Evolutionary conservation across 2,329 filamentous ascomycete species (phyloP), one percentile per base, ranked within the genome.

Genomic region (Phaeoacremonium minimum): DNA sequence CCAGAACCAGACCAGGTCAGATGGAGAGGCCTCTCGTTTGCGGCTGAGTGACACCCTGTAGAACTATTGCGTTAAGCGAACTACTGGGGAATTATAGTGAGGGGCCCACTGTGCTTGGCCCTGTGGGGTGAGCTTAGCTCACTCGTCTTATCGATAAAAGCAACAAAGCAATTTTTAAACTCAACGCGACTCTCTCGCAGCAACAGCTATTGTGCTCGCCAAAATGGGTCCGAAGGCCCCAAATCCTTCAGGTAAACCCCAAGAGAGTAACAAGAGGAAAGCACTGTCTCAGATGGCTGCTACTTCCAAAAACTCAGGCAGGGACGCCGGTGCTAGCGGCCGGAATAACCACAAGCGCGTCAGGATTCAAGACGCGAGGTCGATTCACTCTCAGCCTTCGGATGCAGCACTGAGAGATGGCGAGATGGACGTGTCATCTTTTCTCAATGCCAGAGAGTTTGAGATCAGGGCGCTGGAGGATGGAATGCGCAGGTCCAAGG

Each of bases 381-480:
- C 56, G 46, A 74, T 78, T 46, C 67, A 69, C 28, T 60, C 66
- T 14, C 73, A 77, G 48, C 59, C 63, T 13, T 64, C 71, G 13
- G 66, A 74, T 28, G 66, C 66, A 8, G 73, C 71, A 6, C 60
- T 77, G 16, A 69, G 71, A 34, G 80, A 85, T 61, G 93, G 91
- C 55, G 83, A 94, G 55, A 73, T 98, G 41, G 84, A 96, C 55
- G 75, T 96, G 35, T 80, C 85, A 47, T 78, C 83, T 18, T 98
- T 97, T 52, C 74, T 97, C 48, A 80, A 80, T 48, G 83, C 88
- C 9, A 85, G 90, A 42, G 83, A 95, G 54, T 95, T 87, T 52
- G 91, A 97, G 66, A 94, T 98, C 49, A 78, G 77, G 39, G 84
- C 90, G 2, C 67, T 97, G 32, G 86, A 95, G 56, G 73, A 83